A percentile compares a stretch with the other conserved stretches of the same genome.
Evolutionary conservation across 1,284 basidiomycete genomes (phyloP).

Genomic region (Puccinia hordei): DNA sequence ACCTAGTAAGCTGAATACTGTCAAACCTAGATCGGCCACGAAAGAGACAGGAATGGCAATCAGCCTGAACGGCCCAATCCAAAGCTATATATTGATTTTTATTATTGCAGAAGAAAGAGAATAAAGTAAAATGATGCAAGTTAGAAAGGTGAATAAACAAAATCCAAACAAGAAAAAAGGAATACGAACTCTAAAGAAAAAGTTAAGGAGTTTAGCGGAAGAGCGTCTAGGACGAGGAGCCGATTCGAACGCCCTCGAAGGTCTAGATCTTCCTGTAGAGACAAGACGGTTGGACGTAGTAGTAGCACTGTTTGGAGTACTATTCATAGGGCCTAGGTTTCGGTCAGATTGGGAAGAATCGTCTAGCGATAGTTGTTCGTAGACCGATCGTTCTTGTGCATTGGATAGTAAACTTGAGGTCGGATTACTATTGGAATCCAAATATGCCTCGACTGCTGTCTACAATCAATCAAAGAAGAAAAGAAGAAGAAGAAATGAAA

Average conservation of each 20-base stretch:
- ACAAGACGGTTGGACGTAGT: background rate
- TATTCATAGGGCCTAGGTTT: background rate
- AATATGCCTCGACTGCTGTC: constrained; percentile 23
- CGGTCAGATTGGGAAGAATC: constrained; percentile 28
- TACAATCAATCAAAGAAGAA: background rate
- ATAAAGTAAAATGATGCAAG: background rate
- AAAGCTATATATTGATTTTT: constrained; percentile 21
- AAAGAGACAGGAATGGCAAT: constrained; percentile 34
- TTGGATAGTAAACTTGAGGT: background rate
- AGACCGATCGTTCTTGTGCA: background rate
- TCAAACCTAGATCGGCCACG: constrained; percentile 17
- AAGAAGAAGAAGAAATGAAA: background rate
- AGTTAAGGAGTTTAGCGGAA: constrained; percentile 16
- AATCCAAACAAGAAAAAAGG: background rate
- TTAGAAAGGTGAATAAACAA: background rate
- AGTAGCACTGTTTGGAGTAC: background rate
- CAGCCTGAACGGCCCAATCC: constrained; percentile 28
- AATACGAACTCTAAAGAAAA: constrained; percentile 30
- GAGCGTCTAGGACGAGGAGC: background rate
- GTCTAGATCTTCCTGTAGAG: background rate
- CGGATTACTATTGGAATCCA: constrained; percentile 16
- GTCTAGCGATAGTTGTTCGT: constrained; percentile 20
- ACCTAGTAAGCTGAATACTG: constrained; percentile 33
- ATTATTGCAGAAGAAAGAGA: background rate
- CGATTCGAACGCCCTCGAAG: background rate